A percentile compares a stretch with the other conserved stretches of the same genome.
Conservation (phyloP, 163 green algal species). For the Prototheca wickerhamii region DNA sequence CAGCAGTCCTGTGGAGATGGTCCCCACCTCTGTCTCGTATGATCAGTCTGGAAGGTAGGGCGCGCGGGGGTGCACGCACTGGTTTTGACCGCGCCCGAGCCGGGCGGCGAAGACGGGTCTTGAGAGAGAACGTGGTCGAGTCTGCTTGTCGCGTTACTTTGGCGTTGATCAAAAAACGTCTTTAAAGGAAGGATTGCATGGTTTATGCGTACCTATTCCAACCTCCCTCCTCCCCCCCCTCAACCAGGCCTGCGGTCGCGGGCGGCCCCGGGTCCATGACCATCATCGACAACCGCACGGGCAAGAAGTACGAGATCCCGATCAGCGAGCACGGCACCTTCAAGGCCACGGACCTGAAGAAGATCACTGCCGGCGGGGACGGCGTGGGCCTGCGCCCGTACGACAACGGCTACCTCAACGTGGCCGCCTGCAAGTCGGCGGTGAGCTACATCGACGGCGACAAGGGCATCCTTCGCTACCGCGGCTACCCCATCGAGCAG, state of each 20-base stretch:
- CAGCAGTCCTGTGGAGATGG: not conserved
- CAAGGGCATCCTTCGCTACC: conserved; percentile 91
- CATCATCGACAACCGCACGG: conserved; percentile 79
- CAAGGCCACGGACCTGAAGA: conserved; percentile 76
- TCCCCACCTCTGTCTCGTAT: not conserved
- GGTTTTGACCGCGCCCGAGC: no score
- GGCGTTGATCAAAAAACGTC: no score
- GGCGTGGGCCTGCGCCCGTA: conserved; percentile 76
- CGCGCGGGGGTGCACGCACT: not conserved
- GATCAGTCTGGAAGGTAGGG: not conserved
- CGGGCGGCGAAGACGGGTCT: no score
- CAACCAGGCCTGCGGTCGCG: conserved; percentile 30
- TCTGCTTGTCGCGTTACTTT: no score
- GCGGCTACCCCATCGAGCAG: conserved; percentile 95
- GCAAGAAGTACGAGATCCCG: conserved; percentile 83
- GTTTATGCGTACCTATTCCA: not conserved
- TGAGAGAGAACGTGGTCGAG: no score
- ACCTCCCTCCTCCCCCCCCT: not conserved
- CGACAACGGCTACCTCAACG: conserved; percentile 89
- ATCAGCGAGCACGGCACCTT: conserved; percentile 81
- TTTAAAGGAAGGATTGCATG: not conserved
- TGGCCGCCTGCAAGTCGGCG: conserved; percentile 66
- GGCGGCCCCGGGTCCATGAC: conserved; percentile 75
- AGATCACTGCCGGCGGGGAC: conserved; percentile 86
- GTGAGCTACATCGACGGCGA: conserved; percentile 98